Conservation (phyloP, 805 yeast species). For the Ogataea chonburiensis region DNA sequence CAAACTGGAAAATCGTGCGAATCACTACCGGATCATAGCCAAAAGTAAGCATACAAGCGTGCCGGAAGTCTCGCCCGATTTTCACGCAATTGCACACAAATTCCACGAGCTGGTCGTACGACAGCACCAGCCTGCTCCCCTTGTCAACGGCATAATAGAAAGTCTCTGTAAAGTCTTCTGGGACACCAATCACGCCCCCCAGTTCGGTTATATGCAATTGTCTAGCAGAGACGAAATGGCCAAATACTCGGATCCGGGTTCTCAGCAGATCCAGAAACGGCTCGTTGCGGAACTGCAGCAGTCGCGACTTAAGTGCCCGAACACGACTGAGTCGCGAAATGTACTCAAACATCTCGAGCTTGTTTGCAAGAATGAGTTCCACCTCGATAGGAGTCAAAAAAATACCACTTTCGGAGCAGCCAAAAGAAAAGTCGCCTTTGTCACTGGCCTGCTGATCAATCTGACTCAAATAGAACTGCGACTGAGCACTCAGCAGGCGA, state of each 20-base stretch:
- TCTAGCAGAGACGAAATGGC: background rate
- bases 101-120: background rate
- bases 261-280: conserved; percentile 7
- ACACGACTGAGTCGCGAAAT: conserved; percentile 7
- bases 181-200: conserved; percentile 1
- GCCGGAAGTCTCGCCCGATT: conserved; percentile 2
- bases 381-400: conserved; percentile 16
- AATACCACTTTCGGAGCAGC: background rate
- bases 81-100: conserved; percentile 1
- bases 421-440: conserved; percentile 7
- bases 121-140: conserved; percentile 6
- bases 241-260: conserved; percentile 5
- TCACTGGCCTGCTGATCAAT: conserved; percentile 8
- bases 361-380: conserved; percentile 11
- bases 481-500: conserved; percentile 9
- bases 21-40: conserved; percentile 8
- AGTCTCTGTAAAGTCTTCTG: conserved; percentile 3
- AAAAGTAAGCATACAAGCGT: conserved; percentile 3
- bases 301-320: conserved; percentile 8
- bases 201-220: background rate
- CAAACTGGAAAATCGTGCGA: conserved; percentile 3
- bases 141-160: conserved; percentile 1
- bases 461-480: conserved; percentile 11
- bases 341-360: conserved; percentile 13
- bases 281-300: conserved; percentile 8